Evolutionary conservation across 2,329 filamentous ascomycete species (phyloP), one percentile per base, ranked within the genome.

Genomic region (Pestalotiopsis sp.): DNA sequence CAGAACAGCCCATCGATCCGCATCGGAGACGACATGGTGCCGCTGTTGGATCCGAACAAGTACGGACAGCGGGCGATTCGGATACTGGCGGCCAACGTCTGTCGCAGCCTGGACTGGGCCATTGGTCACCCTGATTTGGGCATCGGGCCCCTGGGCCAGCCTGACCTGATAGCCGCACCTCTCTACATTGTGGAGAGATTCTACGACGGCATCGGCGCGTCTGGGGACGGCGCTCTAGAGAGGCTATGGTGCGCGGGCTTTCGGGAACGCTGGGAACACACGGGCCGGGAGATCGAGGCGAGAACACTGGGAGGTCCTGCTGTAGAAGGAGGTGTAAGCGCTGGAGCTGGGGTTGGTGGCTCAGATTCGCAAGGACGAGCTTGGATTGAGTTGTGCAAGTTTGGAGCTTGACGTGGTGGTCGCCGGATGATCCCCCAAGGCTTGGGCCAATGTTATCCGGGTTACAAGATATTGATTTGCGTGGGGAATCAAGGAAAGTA

Each of bases 41-140:
- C 74, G 3, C 76, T 77, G 20, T 75, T 85, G 57, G 81, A 87
- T 65, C 74, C 80, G 2, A 73, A 75, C 13, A 78, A 75, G 40
- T 87, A 85, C 69, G 71, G 75, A 10, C 69, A 70, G 10, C 78
- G 81, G 17, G 80, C 82, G 67, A 81, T 80, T 1, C 78, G 80
- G 20, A 78, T 81, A 64, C 75, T 85, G 40, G 85, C 85, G 0
- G 80, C 79, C 9, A 81, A 83, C 66, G 82, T 87, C 17, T 88
- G 86, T 70, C 81, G 85, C 55, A 81, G 82, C 3, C 75, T 88
- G 4, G 86, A 87, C 68, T 83, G 80, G 58, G 81, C 81, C 0
- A 76, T 87, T 4, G 75, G 73, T 80, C 1, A 77, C 22, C n/a
- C 35, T 55, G 60, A 17, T 13, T 1, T 7, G 40, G 58, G 44